These are phyloP conservation scores for Liquidambar formosana DNA, from an alignment of 164 flowering plant genomes.

Conservation along the genomic window DNA sequence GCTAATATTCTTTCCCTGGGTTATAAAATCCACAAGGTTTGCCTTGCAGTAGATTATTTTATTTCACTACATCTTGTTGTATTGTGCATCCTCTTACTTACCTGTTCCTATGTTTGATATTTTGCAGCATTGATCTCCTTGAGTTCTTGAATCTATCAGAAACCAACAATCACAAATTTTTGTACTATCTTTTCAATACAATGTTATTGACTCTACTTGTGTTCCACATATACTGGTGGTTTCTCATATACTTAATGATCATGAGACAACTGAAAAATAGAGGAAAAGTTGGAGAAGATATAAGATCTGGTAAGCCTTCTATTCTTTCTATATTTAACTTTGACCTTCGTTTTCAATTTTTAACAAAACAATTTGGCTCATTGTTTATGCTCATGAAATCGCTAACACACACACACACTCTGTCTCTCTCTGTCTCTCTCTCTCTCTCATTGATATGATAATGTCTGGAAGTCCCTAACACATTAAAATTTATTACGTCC, in stretches of 20 bases:
- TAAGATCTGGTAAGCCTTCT: constrained; percentile 72
- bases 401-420: too few relatives aligned
- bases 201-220: constrained; percentile 75
- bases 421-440: too few relatives aligned
- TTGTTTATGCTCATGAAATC: neutral
- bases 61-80: neutral
- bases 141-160: constrained; percentile 46
- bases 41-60: constrained; percentile 14
- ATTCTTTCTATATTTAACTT: neutral
- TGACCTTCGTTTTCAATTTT: neutral
- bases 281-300: constrained; percentile 93
- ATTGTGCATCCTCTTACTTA: constrained; percentile 1
- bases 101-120: constrained; percentile 12
- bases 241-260: constrained; percentile 80
- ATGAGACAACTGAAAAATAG: constrained; percentile 72
- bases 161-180: constrained; percentile 18
- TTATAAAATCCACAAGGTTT: constrained; percentile 71
- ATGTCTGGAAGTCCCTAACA: too few relatives aligned
- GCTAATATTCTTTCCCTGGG: constrained; percentile 82
- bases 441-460: too few relatives aligned
- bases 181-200: constrained; percentile 80
- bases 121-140: constrained; percentile 47
- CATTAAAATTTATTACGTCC: too few relatives aligned
- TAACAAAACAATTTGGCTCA: neutral
- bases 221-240: constrained; percentile 97